Evolutionary conservation across 225 moss, liverwort and hornwort genomes (phyloP), one percentile per base, ranked within the genome.

Genomic region (Rhytidiadelphus loreus): DNA sequence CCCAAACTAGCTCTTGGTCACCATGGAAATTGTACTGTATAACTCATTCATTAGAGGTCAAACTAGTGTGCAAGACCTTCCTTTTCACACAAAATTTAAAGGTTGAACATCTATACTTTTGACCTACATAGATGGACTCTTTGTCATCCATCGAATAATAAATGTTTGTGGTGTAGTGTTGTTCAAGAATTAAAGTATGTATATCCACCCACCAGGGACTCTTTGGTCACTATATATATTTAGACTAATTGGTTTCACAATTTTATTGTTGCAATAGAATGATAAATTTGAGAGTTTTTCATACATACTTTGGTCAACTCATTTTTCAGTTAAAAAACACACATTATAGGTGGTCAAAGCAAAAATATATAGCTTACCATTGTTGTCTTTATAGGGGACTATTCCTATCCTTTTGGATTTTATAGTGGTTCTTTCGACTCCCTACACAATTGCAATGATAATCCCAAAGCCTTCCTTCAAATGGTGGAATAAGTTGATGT

Each of bases 301-400:
- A 46, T 6, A 44, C 1, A 9, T 17, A 44, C 6, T 17, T 72
- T 3, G 10, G 6, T 73, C 48, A 17, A 29, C 4, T 41, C 3
- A 72, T 3, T 32, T 20, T 20, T 8, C 2, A 46, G 7, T 4
- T 32, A 20, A 48, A 48, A 29, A 17, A 3, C 1, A 14, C 6
- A 19, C 4, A 19, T 19, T 18, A 4, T 20, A 48, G 11, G 32
- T 48, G 7, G 19, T 48, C 19, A 48, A 74, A 32, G 12, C 32
- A 19, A 48, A 32, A 30, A 7, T 4, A 48, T 32, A 32, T 17
- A 74, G 29, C 48, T 74, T 20, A 3, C 4, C 4, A 74, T 20
- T 48, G n/a, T n/a, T 74, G 7, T 32, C 3, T 5, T 1, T 8
- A 3, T 0, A 13, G 2, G 0, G 5, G 0, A 73, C 18, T 7